These are phyloP conservation scores for Berkeleyomyces basicola DNA, from an alignment of 2,329 filamentous ascomycete genomes.

Conservation along the genomic window DNA sequence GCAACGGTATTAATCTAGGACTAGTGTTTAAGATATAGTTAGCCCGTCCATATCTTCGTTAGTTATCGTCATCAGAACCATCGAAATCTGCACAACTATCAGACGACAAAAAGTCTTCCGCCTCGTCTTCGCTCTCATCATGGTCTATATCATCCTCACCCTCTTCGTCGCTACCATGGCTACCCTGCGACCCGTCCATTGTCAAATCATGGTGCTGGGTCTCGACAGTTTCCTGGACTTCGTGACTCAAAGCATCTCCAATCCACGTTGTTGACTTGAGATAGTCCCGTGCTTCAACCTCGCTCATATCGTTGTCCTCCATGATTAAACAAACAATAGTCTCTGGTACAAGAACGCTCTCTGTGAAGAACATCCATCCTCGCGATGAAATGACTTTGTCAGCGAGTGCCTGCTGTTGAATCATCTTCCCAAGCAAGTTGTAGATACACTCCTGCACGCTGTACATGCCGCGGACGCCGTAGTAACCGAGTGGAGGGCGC, in stretches of 20 bases:
- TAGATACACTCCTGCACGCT: constrained; percentile 57
- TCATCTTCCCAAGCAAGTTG: constrained; percentile 36
- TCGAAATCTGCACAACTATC: not conserved
- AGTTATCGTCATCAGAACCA: not conserved
- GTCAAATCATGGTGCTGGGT: constrained; percentile 15
- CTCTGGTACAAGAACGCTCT: constrained; percentile 64
- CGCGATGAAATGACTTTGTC: constrained; percentile 51
- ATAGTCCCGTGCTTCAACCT: constrained; percentile 33
- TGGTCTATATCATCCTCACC: not conserved
- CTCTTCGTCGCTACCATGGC: constrained; percentile 1
- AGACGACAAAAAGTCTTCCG: not conserved
- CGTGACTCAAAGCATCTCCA: constrained; percentile 51
- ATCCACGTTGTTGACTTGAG: constrained; percentile 50
- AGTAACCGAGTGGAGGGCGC: constrained; percentile 59
- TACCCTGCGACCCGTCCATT: constrained; percentile 16
- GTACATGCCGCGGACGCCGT: constrained; percentile 57
- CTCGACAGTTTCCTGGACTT: constrained; percentile 25
- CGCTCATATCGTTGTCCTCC: constrained; percentile 35
- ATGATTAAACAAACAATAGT: constrained; percentile 36
- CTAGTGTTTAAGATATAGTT: not conserved
- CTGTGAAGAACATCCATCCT: constrained; percentile 52
- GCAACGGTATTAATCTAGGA: not conserved
- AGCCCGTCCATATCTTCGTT: not conserved
- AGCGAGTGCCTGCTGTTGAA: constrained; percentile 44
- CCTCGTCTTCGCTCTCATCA: not conserved